Percentiles rank a stretch among this genome's conserved stretches.
Conservation (phyloP, 2,329 filamentous ascomycete species). For the Karstenula rhodostoma region DNA sequence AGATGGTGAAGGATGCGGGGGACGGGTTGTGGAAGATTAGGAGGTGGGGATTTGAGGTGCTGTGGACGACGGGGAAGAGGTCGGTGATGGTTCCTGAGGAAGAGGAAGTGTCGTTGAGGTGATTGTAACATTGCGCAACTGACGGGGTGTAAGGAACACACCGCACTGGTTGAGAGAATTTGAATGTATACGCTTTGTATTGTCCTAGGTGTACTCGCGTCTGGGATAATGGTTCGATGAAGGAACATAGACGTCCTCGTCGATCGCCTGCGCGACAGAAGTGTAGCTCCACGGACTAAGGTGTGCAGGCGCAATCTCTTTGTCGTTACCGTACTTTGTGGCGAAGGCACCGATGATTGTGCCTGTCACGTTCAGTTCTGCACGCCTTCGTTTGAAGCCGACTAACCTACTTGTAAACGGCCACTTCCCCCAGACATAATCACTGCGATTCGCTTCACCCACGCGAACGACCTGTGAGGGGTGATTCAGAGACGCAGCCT, state of each 20-base stretch:
- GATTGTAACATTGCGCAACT: too few relatives aligned
- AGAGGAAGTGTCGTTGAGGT: background rate
- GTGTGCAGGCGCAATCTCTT: conserved; percentile 55
- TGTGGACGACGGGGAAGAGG: conserved; percentile 33
- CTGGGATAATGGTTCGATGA: background rate
- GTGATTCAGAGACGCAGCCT: conserved; percentile 22
- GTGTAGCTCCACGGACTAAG: conserved; percentile 59
- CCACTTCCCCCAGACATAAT: conserved; percentile 32
- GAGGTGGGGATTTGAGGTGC: conserved; percentile 34
- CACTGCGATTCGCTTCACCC: conserved; percentile 25
- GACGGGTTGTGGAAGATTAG: conserved; percentile 36
- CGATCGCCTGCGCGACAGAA: conserved; percentile 23
- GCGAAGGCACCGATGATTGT: conserved; percentile 61
- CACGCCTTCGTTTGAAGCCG: background rate
- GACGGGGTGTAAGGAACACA: too few relatives aligned
- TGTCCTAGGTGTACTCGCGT: background rate
- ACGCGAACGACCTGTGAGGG: conserved; percentile 17
- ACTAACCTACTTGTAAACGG: conserved; percentile 20
- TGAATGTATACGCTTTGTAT: background rate
- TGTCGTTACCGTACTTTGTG: conserved; percentile 58
- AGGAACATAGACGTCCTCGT: background rate
- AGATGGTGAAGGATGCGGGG: conserved; percentile 24
- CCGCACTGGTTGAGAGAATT: background rate
- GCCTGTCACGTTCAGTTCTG: conserved; percentile 43
- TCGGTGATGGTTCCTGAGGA: conserved; percentile 18